Conservation (phyloP, 345 rosid genomes). For the Clausena lansium region DNA sequence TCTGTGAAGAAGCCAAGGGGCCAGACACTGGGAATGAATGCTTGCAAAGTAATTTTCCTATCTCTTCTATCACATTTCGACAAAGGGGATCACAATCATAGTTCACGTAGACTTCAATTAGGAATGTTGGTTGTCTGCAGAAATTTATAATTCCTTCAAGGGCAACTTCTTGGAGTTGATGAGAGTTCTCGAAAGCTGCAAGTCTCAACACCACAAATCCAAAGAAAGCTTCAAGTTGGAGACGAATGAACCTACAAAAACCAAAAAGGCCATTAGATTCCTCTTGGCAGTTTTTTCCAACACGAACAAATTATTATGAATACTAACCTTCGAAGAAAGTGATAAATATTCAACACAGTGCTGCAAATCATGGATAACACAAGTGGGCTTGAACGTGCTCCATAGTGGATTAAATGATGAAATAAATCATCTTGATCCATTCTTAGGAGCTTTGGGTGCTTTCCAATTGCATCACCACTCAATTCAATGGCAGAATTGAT, state of each 20-base stretch:
- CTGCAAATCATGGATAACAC: slow-evolving; percentile 88
- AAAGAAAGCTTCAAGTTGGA: slow-evolving; percentile 93
- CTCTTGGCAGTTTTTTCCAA: neutral
- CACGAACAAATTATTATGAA: neutral
- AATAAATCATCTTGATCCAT: slow-evolving; percentile 85
- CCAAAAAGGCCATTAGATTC: neutral
- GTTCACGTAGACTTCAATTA: slow-evolving; percentile 75
- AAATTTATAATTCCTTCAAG: slow-evolving; percentile 83
- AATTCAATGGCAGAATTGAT: slow-evolving; percentile 74
- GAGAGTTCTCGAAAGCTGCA: slow-evolving; percentile 35
- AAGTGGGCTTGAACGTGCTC: slow-evolving; percentile 68
- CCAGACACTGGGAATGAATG: slow-evolving; percentile 73
- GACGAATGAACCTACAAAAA: slow-evolving; percentile 64
- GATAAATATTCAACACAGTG: slow-evolving; percentile 75
- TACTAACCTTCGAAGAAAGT: slow-evolving; percentile 73
- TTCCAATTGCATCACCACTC: slow-evolving; percentile 75
- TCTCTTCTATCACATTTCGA: slow-evolving; percentile 63
- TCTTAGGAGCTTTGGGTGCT: slow-evolving; percentile 67
- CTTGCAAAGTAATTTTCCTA: slow-evolving; percentile 79
- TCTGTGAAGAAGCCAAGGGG: slow-evolving; percentile 55
- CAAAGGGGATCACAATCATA: slow-evolving; percentile 78
- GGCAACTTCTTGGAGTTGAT: slow-evolving; percentile 82
- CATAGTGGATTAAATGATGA: slow-evolving; percentile 85
- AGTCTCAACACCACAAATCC: slow-evolving; percentile 56
- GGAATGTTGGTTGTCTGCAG: slow-evolving; percentile 76